Percentiles rank a stretch among this genome's conserved stretches.
Conservation (phyloP, 2,329 filamentous ascomycete genomes). For the Aspergillus ochraceus region DNA sequence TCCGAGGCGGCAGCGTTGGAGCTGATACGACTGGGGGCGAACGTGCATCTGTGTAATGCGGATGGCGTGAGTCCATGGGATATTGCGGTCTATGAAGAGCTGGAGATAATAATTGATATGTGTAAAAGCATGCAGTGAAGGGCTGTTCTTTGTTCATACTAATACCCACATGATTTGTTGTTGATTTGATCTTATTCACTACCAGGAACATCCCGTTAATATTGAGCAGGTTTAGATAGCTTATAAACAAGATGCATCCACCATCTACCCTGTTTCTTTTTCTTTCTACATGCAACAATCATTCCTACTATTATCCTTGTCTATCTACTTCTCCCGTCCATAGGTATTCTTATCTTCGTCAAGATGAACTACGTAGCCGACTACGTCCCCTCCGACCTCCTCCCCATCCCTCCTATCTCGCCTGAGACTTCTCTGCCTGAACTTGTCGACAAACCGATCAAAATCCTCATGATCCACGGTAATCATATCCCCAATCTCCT, state of each 20-base stretch:
- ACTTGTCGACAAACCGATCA: neutral
- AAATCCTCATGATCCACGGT: conserved; percentile 1
- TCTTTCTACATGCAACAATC: too few relatives aligned
- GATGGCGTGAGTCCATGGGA: neutral
- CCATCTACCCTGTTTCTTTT: too few relatives aligned
- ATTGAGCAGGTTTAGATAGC: too few relatives aligned
- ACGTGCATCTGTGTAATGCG: neutral
- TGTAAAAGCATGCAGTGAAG: neutral
- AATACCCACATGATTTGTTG: neutral
- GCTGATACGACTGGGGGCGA: neutral
- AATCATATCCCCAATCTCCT: neutral
- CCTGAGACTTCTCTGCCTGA: neutral
- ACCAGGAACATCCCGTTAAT: neutral
- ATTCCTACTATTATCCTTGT: neutral
- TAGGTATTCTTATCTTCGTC: neutral
- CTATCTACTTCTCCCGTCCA: neutral
- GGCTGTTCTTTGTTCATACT: neutral
- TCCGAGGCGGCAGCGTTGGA: neutral
- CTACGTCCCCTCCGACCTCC: neutral
- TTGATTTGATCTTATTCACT: neutral
- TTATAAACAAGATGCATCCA: too few relatives aligned
- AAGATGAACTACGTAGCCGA: neutral
- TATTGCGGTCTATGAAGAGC: neutral
- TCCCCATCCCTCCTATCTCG: neutral
- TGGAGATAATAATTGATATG: neutral